These are phyloP conservation scores for Porphyra umbilicalis DNA, from an alignment of 31 red algal species.

Conservation along the genomic window DNA sequence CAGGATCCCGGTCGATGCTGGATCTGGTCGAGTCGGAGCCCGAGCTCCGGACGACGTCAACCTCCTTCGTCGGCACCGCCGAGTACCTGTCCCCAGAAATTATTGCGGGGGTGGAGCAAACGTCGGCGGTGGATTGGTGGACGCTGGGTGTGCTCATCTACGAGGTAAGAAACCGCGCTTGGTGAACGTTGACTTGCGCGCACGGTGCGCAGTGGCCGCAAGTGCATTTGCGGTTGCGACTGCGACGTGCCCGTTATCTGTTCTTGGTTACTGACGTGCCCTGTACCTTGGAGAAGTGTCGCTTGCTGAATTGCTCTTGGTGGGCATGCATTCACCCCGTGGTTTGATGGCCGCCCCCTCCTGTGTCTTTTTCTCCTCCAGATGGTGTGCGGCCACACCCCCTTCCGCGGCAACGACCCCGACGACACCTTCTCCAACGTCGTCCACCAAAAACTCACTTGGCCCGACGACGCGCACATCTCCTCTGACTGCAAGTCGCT, in stretches of 20 bases:
- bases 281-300: too few relatives aligned
- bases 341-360: too few relatives aligned
- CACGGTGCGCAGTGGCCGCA: too few relatives aligned
- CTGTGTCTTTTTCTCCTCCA: background rate
- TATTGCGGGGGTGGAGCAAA: conserved; percentile 69
- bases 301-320: too few relatives aligned
- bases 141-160: conserved; percentile 91
- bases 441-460: conserved; percentile 34
- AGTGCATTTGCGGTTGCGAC: too few relatives aligned
- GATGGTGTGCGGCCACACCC: conserved; percentile 87
- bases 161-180: too few relatives aligned
- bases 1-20: conserved; percentile 19
- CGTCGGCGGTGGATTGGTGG: conserved; percentile 93
- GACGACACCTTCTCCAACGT: conserved; percentile 92
- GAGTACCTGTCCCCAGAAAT: conserved; percentile 77
- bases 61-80: conserved; percentile 82
- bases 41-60: conserved; percentile 65
- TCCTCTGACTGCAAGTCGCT: conserved; percentile 73
- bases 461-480: conserved; percentile 62
- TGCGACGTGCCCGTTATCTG: too few relatives aligned
- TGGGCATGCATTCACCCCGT: too few relatives aligned
- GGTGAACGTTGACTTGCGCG: too few relatives aligned
- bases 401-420: conserved; percentile 62
- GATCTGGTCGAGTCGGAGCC: conserved; percentile 90
- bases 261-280: too few relatives aligned